Evolutionary conservation across 208 protist genomes (phyloP).

Genomic region (Naegleria fowleri): DNA sequence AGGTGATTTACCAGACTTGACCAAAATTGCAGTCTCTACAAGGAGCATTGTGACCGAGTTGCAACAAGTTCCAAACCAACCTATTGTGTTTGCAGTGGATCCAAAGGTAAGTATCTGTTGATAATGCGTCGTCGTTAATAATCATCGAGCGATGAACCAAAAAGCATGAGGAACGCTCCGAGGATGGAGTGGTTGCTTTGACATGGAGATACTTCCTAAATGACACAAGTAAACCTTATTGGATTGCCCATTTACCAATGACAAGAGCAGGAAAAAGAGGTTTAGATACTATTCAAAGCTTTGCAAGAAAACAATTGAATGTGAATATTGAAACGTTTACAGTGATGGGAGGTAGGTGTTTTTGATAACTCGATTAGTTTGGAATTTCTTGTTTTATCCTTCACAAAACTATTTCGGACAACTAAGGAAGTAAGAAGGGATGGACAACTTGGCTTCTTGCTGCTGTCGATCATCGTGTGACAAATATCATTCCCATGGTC

Average conservation of each 20-base stretch:
- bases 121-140: too few relatives aligned
- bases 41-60: slow-evolving; percentile 29
- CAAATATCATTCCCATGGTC: background rate
- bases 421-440: slow-evolving; percentile 50
- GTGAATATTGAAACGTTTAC: slow-evolving; percentile 42
- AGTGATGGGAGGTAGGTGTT: slow-evolving; percentile 43
- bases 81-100: slow-evolving; percentile 38
- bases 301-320: slow-evolving; percentile 31
- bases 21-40: background rate
- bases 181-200: slow-evolving; percentile 29
- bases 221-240: slow-evolving; percentile 45
- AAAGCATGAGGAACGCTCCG: slow-evolving; percentile 23
- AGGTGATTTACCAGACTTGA: background rate
- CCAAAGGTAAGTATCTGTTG: background rate
- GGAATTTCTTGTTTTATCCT: too few relatives aligned
- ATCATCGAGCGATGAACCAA: background rate
- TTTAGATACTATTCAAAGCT: slow-evolving; percentile 54
- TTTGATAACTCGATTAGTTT: too few relatives aligned
- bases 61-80: slow-evolving; percentile 47
- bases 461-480: background rate
- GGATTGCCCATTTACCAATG: slow-evolving; percentile 56
- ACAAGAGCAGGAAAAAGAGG: slow-evolving; percentile 50
- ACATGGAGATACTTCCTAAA: slow-evolving; percentile 36
- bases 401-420: too few relatives aligned
- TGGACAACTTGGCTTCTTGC: slow-evolving; percentile 53